These are phyloP conservation scores for Xylaria multiplex DNA, from an alignment of 2,329 filamentous ascomycete genomes.

Conservation along the genomic window DNA sequence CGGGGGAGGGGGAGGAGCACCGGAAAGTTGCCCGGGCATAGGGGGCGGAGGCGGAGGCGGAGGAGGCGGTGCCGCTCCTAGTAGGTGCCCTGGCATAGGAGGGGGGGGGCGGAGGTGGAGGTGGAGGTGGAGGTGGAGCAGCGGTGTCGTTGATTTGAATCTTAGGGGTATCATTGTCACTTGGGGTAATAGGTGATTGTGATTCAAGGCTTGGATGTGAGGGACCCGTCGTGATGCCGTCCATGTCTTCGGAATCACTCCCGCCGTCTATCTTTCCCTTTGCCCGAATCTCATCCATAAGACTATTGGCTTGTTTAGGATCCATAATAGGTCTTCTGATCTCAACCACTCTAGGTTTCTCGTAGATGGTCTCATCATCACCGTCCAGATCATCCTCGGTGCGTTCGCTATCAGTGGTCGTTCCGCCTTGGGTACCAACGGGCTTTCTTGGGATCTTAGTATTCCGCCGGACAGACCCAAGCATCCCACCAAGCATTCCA, in stretches of 20 bases:
- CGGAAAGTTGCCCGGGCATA: slow-evolving; percentile 49
- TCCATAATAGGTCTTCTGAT: slow-evolving; percentile 76
- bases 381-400: slow-evolving; percentile 55
- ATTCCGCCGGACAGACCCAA: slow-evolving; percentile 75
- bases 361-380: slow-evolving; percentile 73
- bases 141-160: slow-evolving; percentile 63
- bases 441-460: slow-evolving; percentile 67
- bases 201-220: slow-evolving; percentile 80
- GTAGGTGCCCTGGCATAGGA: slow-evolving; percentile 51
- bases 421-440: slow-evolving; percentile 52
- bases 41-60: slow-evolving; percentile 59
- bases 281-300: slow-evolving; percentile 74
- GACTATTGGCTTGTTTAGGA: slow-evolving; percentile 73
- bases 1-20: slow-evolving; percentile 52
- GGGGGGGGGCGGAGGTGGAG: slow-evolving; percentile 61
- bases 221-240: slow-evolving; percentile 77
- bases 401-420: slow-evolving; percentile 44
- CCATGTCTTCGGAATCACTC: slow-evolving; percentile 76
- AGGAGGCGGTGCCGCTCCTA: slow-evolving; percentile 52
- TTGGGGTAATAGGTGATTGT: slow-evolving; percentile 73
- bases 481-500: slow-evolving; percentile 78
- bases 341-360: slow-evolving; percentile 82
- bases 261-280: slow-evolving; percentile 79
- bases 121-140: slow-evolving; percentile 55
- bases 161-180: slow-evolving; percentile 68